Evolutionary conservation across 495 filamentous ascomycete species (phyloP), one percentile per base, ranked within the genome.

Genomic region (Aspergillus nanangensis): DNA sequence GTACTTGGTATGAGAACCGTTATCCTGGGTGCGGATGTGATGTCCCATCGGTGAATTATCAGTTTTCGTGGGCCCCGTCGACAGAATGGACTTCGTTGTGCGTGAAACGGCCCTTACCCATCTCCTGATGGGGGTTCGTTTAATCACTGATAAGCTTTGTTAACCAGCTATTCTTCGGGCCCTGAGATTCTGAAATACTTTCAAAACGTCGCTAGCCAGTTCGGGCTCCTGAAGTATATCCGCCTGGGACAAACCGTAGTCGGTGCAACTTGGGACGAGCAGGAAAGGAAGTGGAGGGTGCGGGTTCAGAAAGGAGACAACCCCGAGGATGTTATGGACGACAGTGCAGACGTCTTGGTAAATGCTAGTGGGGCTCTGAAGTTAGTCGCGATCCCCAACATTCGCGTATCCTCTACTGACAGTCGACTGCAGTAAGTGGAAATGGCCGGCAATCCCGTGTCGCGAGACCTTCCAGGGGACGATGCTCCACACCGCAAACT

Each of bases 1-100:
- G 71, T 0, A 75, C 71, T 0, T 86, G 81, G 81, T 78, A 71
- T 34, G 80, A 81, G 61, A 83, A 84, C 41, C 64, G 66, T 40
- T 84, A 86, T 59, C 77, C 79, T 0, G 80, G 80, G 29, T 73
- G 77, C 10, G 67, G 65, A 4, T 76, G 72, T 41, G 63, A 65
- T 44, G 44, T 55, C 36, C 61, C 61, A 9, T 38, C 56, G 1
- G 41, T 47, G 23, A 57, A 62, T 34, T 74, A 74, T 39, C 53
- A 56, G 14, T 72, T 58, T 39, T 51, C 70, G 0, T 75, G 58
- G 40, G 60, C 61, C 15, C 60, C 53, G 0, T 67, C 67, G 17
- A 41, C 57, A 8, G 54, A 72, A 31, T 82, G 77, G 79, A 56
- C 65, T 14, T 66, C 70, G 50, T 73, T 76, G 60, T 78, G 71